Conservation (phyloP, 225 moss, liverwort and hornwort species). For the Bryum argenteum region DNA sequence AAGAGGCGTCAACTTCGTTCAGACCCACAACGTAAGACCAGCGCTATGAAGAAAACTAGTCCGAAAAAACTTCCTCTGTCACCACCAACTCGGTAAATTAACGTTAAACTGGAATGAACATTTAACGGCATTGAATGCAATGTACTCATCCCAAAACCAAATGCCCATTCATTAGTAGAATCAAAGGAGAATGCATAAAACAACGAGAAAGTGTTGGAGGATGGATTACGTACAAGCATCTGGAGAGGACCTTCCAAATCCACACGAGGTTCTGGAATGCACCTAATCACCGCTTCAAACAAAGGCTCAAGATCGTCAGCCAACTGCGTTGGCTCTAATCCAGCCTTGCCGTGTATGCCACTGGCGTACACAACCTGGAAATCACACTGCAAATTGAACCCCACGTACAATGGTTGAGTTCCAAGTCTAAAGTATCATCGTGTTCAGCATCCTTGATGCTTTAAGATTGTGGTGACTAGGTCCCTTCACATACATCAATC, state of each 20-base stretch:
- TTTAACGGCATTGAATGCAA: neutral
- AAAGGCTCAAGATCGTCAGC: constrained; percentile 84
- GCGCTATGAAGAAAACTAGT: neutral
- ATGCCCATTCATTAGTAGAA: neutral
- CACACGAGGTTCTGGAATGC: constrained; percentile 84
- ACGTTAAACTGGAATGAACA: neutral
- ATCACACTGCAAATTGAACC: constrained; percentile 68
- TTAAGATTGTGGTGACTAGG: too few relatives aligned
- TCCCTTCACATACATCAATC: neutral
- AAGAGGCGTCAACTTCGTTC: neutral
- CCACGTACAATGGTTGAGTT: neutral
- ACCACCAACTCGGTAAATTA: neutral
- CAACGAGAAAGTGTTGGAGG: neutral
- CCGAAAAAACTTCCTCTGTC: neutral
- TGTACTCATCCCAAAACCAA: neutral
- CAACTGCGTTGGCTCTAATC: constrained; percentile 75
- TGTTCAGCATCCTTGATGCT: neutral
- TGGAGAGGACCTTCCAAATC: constrained; percentile 80
- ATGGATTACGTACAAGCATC: constrained; percentile 69
- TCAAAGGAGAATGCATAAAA: neutral
- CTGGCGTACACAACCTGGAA: constrained; percentile 96
- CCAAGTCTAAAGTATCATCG: neutral
- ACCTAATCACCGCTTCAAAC: constrained; percentile 81
- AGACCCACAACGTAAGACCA: neutral
- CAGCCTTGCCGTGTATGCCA: constrained; percentile 91